Evolutionary conservation across 2,329 filamentous ascomycete genomes (phyloP), one percentile per base, ranked within the genome.

Genomic region (Thielaviopsis populi): DNA sequence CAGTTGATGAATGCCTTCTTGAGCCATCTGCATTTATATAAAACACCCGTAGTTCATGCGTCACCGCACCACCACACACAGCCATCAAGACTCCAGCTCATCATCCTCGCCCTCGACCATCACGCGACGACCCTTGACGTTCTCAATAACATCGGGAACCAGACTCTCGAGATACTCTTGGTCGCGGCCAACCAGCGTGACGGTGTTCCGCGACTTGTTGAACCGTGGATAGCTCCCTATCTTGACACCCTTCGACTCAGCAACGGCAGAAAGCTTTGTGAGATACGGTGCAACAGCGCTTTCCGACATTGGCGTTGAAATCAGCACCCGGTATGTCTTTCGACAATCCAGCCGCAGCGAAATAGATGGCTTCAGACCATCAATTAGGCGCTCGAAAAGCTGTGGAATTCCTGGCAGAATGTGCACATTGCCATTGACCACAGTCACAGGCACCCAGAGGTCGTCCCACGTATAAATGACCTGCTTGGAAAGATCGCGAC

Each of bases 161-260:
- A 96, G 74, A 61, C 83, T 85, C 72, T 96, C 89, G 71, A 97
- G 81, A 69, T 83, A 92, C 27, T 82, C 85, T 68, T 81, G 78
- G 71, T 96, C 88, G 68, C 83, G 84, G 17, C 83, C 83, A 22
- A 96, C 91, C 62, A 99, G 77, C 11, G 92, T 96, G 59, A 97
- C 90, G 0, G 91, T 94, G 74, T 97, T 97, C 67, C 80, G 80
- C 70, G 84, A 83, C 79, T 89, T 92, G 4, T 88, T 89, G 91
- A 91, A 96, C 63, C 90, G 80, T 42, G 94, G 94, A 74, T 99
- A 97, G 74, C 89, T 95, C 58, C 94, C 94, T 17, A 97, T 90
- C 76, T 97, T 97, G 70, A 97, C 81, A 2, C 90, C 91, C 70
- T 82, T 84, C 0, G 83, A 77, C 72, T 84, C 86, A 24, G 91